Evolutionary conservation across 1,284 basidiomycete species (phyloP), one percentile per base, ranked within the genome.

Genomic region (Cryptococcus hybrid): DNA sequence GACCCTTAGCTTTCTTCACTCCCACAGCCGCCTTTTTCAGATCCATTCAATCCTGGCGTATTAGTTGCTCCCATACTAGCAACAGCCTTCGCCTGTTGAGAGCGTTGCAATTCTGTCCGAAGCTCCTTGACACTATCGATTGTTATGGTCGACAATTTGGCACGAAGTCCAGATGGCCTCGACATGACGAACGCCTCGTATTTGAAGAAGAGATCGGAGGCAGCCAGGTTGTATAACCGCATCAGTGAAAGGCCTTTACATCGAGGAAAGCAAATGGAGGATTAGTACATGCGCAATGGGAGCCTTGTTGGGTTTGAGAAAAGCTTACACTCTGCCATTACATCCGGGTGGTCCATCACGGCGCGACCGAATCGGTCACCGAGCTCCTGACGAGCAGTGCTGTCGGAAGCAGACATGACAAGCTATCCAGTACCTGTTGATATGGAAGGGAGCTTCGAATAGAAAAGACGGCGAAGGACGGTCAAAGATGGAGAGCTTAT

Each of bases 161-260:
- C 65, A n/a, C 75, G 66, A 13, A 77, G 59, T 3, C 70, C 70
- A 3, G 73, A 70, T 18, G 78, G 73, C 7, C 73, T 67, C 18
- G 75, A 74, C 55, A 80, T 61, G 36, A 79, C 65, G 58, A 79
- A 79, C 2, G 79, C 79, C 61, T 80, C 79, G 67, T 79, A 79
- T 61, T 80, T 80, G 75, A 70, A 80, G 64, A 67, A 79, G 15
- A 80, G 69, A 51, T 76, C 74, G 37, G 71, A 57, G 7, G 79
- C 66, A 13, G 68, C 61, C 11, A 80, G 68, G 43, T 65, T 64
- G 65, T 78, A 80, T 11, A 76, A 48, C 1, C 75, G 67, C 12
- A 73, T 58, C 5, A 79, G 76, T 3, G 77, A 76, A 4, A 78
- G 66, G 55, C 76, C 78, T 79, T 57, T 1, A 36, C 1, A 46